These are phyloP conservation scores for Russula compacta DNA, from an alignment of 768 basidiomycete genomes.

Conservation along the genomic window DNA sequence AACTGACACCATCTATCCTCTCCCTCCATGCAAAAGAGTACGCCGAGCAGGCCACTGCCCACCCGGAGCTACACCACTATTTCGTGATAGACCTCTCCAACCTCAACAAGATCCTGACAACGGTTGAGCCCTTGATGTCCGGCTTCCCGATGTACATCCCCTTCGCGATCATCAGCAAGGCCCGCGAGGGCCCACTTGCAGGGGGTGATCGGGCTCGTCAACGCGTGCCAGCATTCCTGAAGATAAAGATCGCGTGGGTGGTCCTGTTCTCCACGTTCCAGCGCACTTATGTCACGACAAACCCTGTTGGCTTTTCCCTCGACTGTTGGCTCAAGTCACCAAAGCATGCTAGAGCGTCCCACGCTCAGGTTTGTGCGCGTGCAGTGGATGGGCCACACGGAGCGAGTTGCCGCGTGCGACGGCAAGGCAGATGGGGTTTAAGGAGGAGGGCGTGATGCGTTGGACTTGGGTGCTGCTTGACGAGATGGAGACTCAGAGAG, in stretches of 20 bases:
- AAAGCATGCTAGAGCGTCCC: conserved; percentile 8
- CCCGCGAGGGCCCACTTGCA: conserved; percentile 28
- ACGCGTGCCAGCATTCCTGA: conserved; percentile 14
- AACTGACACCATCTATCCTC: conserved; percentile 34
- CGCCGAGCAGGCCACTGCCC: conserved; percentile 23
- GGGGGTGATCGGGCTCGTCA: conserved; percentile 30
- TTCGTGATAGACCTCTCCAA: conserved; percentile 25
- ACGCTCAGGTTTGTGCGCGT: conserved; percentile 40
- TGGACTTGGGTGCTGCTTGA: conserved; percentile 31
- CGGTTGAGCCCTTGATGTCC: conserved; percentile 20
- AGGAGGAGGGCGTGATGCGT: conserved; percentile 32
- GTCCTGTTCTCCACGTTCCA: conserved; percentile 11
- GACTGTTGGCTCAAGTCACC: conserved; percentile 28
- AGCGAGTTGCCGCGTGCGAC: conserved; percentile 27
- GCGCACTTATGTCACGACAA: conserved; percentile 11
- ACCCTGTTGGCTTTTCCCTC: conserved; percentile 35
- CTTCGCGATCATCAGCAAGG: conserved; percentile 36
- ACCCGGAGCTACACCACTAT: conserved; percentile 26
- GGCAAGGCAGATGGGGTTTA: conserved; percentile 40
- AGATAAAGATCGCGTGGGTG: conserved; percentile 7
- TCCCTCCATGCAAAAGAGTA: conserved; percentile 27
- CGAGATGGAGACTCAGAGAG: conserved; percentile 22
- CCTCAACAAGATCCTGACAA: conserved; percentile 21
- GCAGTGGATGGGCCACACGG: conserved; percentile 32
- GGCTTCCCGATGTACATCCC: conserved; percentile 22